Evolutionary conservation across 2,329 filamentous ascomycete species (phyloP), one percentile per base, ranked within the genome.

Genomic region (Penicillium expansum): DNA sequence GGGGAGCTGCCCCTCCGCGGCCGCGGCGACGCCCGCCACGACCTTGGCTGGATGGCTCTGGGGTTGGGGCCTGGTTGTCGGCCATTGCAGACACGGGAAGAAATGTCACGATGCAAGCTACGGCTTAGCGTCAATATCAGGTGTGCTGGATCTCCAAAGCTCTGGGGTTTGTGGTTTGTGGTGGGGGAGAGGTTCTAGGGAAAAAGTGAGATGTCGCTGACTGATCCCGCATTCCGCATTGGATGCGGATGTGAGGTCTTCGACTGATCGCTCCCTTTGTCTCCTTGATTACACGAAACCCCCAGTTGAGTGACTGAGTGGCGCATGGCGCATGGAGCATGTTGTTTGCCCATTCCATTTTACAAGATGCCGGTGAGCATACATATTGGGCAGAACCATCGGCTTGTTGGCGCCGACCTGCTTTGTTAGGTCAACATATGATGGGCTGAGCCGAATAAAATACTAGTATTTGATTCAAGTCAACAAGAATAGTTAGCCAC

Each of bases 11-110:
- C 48, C 74, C 72, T 64, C 77, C 70, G 52, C 75, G 69, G 41
- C 75, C 74, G 53, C 77, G 73, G 52, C 76, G 73, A 57, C 70
- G 71, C 60, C 69, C 67, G 65, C 76, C 73, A 62, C 77, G 71
- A 58, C 76, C 78, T 61, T 79, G 75, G 52, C 77, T 60, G 67
- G 70, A 67, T 55, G 69, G 67, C 51, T 61, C 63, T 49, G 67
- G 53, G 29, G 62, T 55, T 38, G 67, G 47, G 24, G 67, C 58
- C 49, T 67, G 65, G 54, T 62, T 63, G 42, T 73, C 71, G 62
- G 70, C 65, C 71, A 73, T 73, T 55, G 57, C 45, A 55, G 53
- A 39, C 33, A 56, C 32, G 47, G 42, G 27, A 16, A 48, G 48
- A 50, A 37, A 24, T 52, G 52, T 48, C 51, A 48, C 55, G 43